These are phyloP conservation scores for Murraya paniculata DNA, from an alignment of 345 rosid species.

Conservation along the genomic window DNA sequence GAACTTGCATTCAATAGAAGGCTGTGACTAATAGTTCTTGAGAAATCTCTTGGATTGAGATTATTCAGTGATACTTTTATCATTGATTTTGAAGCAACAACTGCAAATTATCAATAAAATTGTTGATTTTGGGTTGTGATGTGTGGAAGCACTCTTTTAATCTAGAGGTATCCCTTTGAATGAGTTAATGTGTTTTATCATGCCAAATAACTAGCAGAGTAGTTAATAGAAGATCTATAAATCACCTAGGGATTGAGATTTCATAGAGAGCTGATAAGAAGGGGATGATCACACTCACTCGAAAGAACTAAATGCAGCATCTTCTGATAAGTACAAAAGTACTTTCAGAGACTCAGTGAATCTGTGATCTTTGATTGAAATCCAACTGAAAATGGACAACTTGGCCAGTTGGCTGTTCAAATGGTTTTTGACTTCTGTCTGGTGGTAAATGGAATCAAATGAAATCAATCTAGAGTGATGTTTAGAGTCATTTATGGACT, in stretches of 20 bases:
- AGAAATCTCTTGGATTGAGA: neutral
- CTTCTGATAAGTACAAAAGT: neutral
- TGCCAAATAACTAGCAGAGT: neutral
- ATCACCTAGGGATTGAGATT: neutral
- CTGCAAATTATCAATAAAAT: neutral
- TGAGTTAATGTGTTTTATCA: neutral
- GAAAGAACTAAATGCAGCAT: neutral
- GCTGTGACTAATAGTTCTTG: neutral
- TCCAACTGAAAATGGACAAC: neutral
- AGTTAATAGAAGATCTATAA: neutral
- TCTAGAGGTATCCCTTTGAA: neutral
- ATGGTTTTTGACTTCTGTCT: neutral
- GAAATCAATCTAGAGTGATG: neutral
- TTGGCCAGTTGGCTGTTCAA: neutral
- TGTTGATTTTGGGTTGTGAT: slow-evolving; percentile 2
- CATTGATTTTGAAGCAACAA: neutral
- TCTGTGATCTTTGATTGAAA: neutral
- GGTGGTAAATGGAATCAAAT: neutral
- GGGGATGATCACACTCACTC: neutral
- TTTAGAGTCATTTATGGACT: neutral
- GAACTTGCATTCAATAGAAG: neutral
- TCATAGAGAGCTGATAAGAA: neutral
- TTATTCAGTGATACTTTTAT: neutral
- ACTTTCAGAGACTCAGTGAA: neutral
- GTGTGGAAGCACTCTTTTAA: neutral